Evolutionary conservation across 345 rosid species (phyloP).

Genomic region (Rhizophora mangle): DNA sequence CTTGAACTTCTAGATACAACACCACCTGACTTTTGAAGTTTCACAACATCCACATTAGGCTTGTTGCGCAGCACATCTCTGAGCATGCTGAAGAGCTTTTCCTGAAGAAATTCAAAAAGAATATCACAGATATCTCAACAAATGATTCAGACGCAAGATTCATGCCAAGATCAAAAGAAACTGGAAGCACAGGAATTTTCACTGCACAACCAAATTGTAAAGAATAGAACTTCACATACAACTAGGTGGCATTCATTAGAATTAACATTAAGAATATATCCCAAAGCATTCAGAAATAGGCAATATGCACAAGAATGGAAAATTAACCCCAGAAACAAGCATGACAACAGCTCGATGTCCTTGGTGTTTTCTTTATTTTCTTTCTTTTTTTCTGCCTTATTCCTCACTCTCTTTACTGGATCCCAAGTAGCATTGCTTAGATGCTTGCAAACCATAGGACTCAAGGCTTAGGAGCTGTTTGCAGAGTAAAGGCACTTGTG

Average conservation of each 20-base stretch:
- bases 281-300: not conserved
- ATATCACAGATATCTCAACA: not conserved
- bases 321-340: too few species aligned
- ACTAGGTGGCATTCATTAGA: not conserved
- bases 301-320: too few species aligned
- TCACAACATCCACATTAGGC: constrained; percentile 79
- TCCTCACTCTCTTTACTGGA: not conserved
- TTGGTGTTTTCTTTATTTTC: not conserved
- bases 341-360: too few species aligned
- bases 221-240: not conserved
- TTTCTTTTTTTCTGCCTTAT: not conserved
- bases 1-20: constrained; percentile 69
- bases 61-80: constrained; percentile 59
- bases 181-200: not conserved
- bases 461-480: too few species aligned
- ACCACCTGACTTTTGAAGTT: constrained; percentile 88
- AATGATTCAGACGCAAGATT: not conserved
- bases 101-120: constrained; percentile 37
- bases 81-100: constrained; percentile 93
- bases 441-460: not conserved
- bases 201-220: not conserved
- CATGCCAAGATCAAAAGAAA: not conserved
- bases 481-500: too few species aligned
- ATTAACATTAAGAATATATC: not conserved
- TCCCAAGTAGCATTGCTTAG: not conserved